Conservation (phyloP, 2,329 filamentous ascomycete genomes). For the Trichoderma sp. region DNA sequence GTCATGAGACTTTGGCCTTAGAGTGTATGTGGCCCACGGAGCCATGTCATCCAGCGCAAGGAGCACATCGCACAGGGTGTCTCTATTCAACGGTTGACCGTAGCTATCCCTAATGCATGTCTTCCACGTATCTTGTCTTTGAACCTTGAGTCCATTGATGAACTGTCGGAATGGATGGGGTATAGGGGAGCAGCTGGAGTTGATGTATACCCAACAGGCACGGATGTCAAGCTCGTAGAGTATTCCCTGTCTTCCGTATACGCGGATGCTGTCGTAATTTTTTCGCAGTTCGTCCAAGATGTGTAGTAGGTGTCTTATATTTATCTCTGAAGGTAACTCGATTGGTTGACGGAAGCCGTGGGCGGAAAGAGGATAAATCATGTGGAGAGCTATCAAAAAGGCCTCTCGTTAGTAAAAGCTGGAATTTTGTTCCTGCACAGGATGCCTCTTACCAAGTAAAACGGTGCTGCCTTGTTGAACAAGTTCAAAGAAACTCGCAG, state of each 20-base stretch:
- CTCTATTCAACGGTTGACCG: background rate
- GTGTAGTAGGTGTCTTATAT: background rate
- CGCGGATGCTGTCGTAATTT: background rate
- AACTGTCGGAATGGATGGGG: background rate
- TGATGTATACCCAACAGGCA: constrained; percentile 4
- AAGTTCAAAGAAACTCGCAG: constrained; percentile 14
- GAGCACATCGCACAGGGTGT: background rate
- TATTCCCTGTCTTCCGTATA: background rate
- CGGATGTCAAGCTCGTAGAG: constrained; percentile 15
- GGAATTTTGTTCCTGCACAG: too few relatives aligned
- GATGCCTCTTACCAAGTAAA: constrained; percentile 7
- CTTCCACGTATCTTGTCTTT: constrained; percentile 6
- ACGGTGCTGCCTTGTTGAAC: constrained; percentile 4
- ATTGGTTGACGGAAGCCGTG: background rate
- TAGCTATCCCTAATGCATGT: background rate
- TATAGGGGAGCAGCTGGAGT: background rate
- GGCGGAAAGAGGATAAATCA: background rate
- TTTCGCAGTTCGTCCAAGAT: background rate
- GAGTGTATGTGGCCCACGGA: background rate
- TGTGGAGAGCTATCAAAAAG: background rate
- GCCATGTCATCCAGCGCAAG: background rate
- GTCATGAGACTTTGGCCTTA: background rate
- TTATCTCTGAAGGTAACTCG: background rate
- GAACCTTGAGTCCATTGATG: constrained; percentile 5
- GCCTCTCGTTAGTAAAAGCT: background rate